Evolutionary conservation across 805 yeast genomes (phyloP).

Genomic region (Saccharomycopsis olivae): DNA sequence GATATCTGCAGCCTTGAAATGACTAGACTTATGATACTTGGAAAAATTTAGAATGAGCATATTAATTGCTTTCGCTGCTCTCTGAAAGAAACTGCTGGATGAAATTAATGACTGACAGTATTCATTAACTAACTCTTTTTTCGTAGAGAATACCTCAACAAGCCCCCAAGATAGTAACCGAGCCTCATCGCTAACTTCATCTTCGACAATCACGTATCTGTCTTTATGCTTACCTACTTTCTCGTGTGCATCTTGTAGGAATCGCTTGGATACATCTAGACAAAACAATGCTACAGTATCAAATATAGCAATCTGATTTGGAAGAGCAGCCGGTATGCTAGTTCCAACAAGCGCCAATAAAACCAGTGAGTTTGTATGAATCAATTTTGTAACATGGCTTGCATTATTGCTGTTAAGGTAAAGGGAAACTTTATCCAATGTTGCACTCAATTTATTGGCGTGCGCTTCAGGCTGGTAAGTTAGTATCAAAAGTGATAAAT

Average conservation of each 20-base stretch:
- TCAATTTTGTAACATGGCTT: neutral
- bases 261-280: neutral
- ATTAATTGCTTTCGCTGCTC: neutral
- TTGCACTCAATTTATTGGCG: neutral
- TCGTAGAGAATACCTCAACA: neutral
- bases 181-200: neutral
- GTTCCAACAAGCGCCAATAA: slow-evolving; percentile 1
- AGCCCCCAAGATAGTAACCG: neutral
- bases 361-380: neutral
- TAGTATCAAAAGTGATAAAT: neutral
- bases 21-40: neutral
- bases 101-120: neutral
- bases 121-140: neutral
- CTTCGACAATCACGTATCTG: neutral
- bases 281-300: neutral
- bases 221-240: neutral
- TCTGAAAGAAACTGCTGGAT: neutral
- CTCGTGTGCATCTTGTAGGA: neutral
- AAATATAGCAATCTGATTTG: neutral
- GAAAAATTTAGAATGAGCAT: neutral
- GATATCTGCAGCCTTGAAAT: neutral
- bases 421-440: neutral
- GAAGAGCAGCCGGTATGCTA: neutral
- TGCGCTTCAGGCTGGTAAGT: neutral
- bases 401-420: neutral